Evolutionary conservation across 2,329 filamentous ascomycete species (phyloP).

Genomic region (Spiromastix sp.): DNA sequence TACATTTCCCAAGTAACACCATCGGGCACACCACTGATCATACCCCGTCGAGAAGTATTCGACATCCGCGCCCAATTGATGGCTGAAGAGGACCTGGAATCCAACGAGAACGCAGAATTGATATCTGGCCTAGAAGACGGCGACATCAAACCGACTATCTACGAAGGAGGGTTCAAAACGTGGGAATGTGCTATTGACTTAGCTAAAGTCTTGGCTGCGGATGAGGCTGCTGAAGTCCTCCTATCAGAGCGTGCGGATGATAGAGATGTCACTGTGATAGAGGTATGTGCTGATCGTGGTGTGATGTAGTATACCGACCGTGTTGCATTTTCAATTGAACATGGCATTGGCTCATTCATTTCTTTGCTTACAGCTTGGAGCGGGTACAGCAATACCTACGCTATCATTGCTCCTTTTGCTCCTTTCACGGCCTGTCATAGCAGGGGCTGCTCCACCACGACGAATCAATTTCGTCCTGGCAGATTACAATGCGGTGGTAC

Average conservation of each 20-base stretch:
- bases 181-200: constrained; percentile 58
- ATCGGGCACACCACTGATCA: constrained; percentile 15
- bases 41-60: constrained; percentile 52
- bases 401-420: constrained; percentile 45
- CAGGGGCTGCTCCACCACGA: constrained; percentile 4
- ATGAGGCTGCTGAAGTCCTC: constrained; percentile 9
- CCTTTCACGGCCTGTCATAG: constrained; percentile 22
- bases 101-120: constrained; percentile 33
- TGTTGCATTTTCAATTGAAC: too few species aligned
- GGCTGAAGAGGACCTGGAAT: constrained; percentile 41
- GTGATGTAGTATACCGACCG: too few species aligned
- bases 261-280: constrained; percentile 15
- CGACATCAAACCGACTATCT: constrained; percentile 50
- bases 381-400: constrained; percentile 51
- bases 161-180: constrained; percentile 59
- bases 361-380: constrained; percentile 52
- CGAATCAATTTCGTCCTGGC: constrained; percentile 44
- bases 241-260: constrained; percentile 18
- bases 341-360: too few species aligned
- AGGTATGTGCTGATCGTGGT: too few species aligned
- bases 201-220: constrained; percentile 28
- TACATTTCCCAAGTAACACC: constrained; percentile 22
- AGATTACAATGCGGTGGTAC: constrained; percentile 51
- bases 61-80: constrained; percentile 55
- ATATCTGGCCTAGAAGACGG: constrained; percentile 42